Base-by-base conservation (phyloP, 345 rosid genomes). In the Citrus inodora region DNA sequence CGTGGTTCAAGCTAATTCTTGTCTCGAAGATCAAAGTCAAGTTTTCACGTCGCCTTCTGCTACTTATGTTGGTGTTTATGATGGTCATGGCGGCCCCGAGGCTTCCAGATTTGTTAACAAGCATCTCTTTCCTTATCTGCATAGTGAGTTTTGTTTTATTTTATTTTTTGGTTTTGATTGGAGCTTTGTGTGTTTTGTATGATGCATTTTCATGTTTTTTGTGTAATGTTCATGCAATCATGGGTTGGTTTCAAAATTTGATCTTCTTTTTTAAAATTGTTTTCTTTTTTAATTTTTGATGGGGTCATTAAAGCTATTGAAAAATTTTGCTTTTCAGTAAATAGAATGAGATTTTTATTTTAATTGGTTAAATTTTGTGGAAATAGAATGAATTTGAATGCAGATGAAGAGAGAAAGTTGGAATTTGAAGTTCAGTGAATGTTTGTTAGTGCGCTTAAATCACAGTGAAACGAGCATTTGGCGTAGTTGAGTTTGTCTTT, bases 71-170 rank as follows among this genome's bases (percentile, higher is more conserved):
- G 99, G 99, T 24, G 94, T 96, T 67, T 89, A 92, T 76, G 99
- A 96, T 69, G 99, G 98, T 3, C 99, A 96, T 66, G 99, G 99
- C 4, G 99, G 99, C 0, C 98, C 99, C 13, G 99, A 96, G 80
- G 98, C 99, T 80, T 89, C 98, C 25, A 76, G 98, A 82, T 96
- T 96, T 81, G 95, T 96, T 77, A 94, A 92, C 73, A 86, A 87
- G 74, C 93, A 92, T 76, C 88, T 96, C 71, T 91, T 96, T 76
- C 93, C 97, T 76, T 87, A 79, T 81, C 82, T 96, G 59, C 92
- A 94, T 64, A 89, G 98, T 96, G 88, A 84, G 78, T n/a, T 13
- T 77, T 7, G 35, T 28, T 40, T 28, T 19, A 0, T 58, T 27
- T 69, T 25, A 22, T 25, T 38, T 64, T 27, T 46, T 46, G 51